Conservation (phyloP, 2,329 filamentous ascomycete species). For the Curvularia sp. region DNA sequence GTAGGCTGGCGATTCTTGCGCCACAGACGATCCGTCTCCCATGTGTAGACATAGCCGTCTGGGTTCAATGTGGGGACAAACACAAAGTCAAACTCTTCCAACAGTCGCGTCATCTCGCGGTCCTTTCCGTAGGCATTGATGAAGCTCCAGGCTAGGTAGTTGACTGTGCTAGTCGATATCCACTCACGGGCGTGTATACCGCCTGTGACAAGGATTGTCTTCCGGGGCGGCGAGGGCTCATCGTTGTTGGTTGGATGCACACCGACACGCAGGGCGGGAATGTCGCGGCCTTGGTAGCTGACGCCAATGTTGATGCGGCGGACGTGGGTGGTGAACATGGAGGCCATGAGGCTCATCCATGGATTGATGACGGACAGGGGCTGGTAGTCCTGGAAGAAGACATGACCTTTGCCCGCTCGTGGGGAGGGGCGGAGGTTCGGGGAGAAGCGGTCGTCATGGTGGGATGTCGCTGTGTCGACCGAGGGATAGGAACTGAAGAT, state of each 20-base stretch:
- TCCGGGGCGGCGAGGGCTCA: slow-evolving; percentile 61
- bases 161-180: slow-evolving; percentile 92
- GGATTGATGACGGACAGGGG: slow-evolving; percentile 82
- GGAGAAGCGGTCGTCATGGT: slow-evolving; percentile 39
- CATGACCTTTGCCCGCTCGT: slow-evolving; percentile 58
- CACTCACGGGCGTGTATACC: slow-evolving; percentile 95
- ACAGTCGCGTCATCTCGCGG: slow-evolving; percentile 72
- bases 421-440: slow-evolving; percentile 38
- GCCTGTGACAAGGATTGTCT: slow-evolving; percentile 81
- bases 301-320: slow-evolving; percentile 77
- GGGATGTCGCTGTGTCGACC: slow-evolving; percentile 37
- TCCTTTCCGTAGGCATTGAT: slow-evolving; percentile 83
- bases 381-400: slow-evolving; percentile 94
- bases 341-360: slow-evolving; percentile 90
- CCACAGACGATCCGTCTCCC: slow-evolving; percentile 91
- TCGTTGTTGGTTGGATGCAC: slow-evolving; percentile 61
- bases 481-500: slow-evolving; percentile 78
- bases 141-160: slow-evolving; percentile 87
- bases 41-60: slow-evolving; percentile 93
- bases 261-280: slow-evolving; percentile 80
- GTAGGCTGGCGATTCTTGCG: slow-evolving; percentile 92
- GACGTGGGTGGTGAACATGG: slow-evolving; percentile 86
- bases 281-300: slow-evolving; percentile 87
- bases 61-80: slow-evolving; percentile 90
- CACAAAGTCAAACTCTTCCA: slow-evolving; percentile 85